These are phyloP conservation scores for Leucocoprinus leucothites DNA, from an alignment of 768 basidiomycete species.

Conservation along the genomic window DNA sequence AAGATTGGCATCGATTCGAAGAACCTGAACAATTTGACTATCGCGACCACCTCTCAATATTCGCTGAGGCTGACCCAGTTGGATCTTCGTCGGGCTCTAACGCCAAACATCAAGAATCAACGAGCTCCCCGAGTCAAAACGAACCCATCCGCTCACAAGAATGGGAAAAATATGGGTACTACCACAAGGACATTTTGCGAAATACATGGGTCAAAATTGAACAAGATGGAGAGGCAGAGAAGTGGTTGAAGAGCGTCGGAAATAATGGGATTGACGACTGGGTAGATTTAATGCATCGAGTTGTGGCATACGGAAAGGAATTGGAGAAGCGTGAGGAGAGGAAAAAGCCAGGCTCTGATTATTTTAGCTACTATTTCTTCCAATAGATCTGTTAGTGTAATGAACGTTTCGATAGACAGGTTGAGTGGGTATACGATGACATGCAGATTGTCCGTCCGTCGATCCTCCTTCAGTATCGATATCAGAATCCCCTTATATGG, in stretches of 20 bases:
- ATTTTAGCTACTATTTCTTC: neutral
- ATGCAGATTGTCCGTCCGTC: too few species aligned
- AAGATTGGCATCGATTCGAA: slow-evolving; percentile 53
- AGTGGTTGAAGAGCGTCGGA: slow-evolving; percentile 66
- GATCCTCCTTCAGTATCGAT: neutral
- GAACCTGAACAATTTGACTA: slow-evolving; percentile 64
- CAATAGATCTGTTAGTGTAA: neutral
- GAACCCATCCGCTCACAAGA: slow-evolving; percentile 30
- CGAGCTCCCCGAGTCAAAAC: neutral
- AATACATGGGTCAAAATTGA: slow-evolving; percentile 58
- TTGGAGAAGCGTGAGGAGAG: slow-evolving; percentile 11
- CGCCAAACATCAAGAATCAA: slow-evolving; percentile 1
- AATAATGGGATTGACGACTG: slow-evolving; percentile 57
- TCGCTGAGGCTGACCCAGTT: slow-evolving; percentile 32
- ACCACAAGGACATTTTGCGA: slow-evolving; percentile 43
- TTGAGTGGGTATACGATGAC: too few species aligned
- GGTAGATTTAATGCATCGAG: slow-evolving; percentile 41
- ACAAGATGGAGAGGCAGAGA: slow-evolving; percentile 49
- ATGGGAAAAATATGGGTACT: slow-evolving; percentile 62
- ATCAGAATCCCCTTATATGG: neutral
- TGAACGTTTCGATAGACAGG: too few species aligned
- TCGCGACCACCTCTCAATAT: slow-evolving; percentile 52
- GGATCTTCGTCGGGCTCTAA: slow-evolving; percentile 18
- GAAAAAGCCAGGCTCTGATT: slow-evolving; percentile 11
- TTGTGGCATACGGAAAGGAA: slow-evolving; percentile 29